Evolutionary conservation across 805 yeast species (phyloP), one percentile per base, ranked within the genome.

Genomic region (Huiozyma naganishii): DNA sequence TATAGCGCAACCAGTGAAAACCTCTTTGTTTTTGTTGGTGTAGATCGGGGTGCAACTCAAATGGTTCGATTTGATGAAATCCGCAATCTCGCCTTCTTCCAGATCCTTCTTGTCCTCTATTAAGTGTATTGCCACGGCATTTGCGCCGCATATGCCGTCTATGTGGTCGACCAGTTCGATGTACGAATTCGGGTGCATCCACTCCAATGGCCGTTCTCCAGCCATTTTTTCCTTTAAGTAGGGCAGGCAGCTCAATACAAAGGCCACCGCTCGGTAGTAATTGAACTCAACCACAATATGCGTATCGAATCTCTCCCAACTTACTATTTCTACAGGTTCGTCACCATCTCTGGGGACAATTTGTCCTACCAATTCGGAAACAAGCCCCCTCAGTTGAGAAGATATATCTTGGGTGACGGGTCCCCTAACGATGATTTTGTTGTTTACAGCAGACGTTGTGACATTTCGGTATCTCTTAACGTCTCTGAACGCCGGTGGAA

Each of bases 131-230:
- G 57, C 51, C 12, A 59, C 36, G 1, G 55, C 48, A 12, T 53
- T 48, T 10, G 49, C 43, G 6, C 51, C 50, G 41, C 59, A 55
- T 8, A 54, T 34, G 7, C 47, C 43, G 28, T 50, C 53, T 8
- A 51, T 29, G 35, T 48, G 47, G 40, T 51, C 54, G 29, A 48
- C 30, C 40, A 50, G 53, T 27, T 49, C 53, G 2, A 61, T 46
- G 32, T 49, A 59, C 7, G 52, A 55, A 27, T 48, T 44, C 1
- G 65, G 65, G 39, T 64, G 49, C 7, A 36, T 41, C 63, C 63
- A 59, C 29, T 40, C 37, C n/a, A 42, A 27, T 7, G 17, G 9
- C 30, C 29, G 8, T 27, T 11, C 6, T 43, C 46, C 10, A 53
- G 29, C 35, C 4, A 17, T 4, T 17, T 17, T 17, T 17, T 17